phyloP scores from a whole-genome alignment of 306 rosid genomes.

The Cucurbita pepo region DNA sequence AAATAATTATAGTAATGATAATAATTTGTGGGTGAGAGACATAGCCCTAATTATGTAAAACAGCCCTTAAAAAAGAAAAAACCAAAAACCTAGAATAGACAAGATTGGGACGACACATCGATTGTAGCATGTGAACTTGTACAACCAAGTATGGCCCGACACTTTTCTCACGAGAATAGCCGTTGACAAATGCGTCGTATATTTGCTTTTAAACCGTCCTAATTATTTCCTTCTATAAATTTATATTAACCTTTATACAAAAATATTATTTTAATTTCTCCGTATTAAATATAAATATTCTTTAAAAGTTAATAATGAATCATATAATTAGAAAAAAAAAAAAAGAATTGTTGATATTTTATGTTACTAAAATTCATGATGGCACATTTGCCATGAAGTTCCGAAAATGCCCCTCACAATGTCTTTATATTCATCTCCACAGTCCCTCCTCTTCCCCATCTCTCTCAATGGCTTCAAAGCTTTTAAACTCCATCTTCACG shows the following conservation, averaged over 20 bases:
- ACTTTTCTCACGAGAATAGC: not conserved
- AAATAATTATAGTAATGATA: not conserved
- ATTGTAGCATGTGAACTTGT: not conserved
- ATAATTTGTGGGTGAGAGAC: not conserved
- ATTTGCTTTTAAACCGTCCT: not conserved
- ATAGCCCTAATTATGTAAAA: not conserved
- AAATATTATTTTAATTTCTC: too few relatives aligned
- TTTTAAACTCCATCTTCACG: not conserved
- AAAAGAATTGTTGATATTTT: too few relatives aligned
- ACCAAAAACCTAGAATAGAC: not conserved
- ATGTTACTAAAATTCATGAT: not conserved
- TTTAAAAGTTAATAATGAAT: too few relatives aligned
- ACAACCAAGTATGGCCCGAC: not conserved
- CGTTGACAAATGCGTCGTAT: not conserved
- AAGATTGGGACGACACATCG: not conserved
- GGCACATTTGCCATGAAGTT: not conserved
- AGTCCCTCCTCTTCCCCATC: not conserved
- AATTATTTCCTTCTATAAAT: not conserved
- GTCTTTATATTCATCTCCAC: not conserved
- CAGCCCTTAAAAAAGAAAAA: not conserved
- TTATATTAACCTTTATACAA: not conserved
- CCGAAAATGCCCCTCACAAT: not conserved
- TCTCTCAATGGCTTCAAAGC: conserved; percentile 3
- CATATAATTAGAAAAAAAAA: too few relatives aligned
- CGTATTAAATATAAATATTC: too few relatives aligned